These are phyloP conservation scores for Beauveria sp. DNA, from an alignment of 2,329 filamentous ascomycete genomes.

Conservation along the genomic window DNA sequence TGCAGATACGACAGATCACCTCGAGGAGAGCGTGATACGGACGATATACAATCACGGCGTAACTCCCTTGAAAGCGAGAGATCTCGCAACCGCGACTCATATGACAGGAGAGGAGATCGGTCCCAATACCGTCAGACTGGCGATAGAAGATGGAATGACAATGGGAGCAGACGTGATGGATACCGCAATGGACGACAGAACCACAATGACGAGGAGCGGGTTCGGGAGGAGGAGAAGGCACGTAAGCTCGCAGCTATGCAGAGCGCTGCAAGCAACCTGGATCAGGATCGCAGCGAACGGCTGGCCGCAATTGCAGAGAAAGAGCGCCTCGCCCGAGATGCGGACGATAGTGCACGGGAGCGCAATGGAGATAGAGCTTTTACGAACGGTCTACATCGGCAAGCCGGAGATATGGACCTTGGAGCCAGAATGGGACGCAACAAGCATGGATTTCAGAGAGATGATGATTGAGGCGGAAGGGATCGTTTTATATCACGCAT, in stretches of 20 bases:
- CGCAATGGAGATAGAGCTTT: conserved; percentile 59
- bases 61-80: background rate
- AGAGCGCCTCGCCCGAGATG: conserved; percentile 57
- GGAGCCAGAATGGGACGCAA: conserved; percentile 45
- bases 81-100: background rate
- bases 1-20: conserved; percentile 13
- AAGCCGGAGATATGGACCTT: conserved; percentile 44
- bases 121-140: background rate
- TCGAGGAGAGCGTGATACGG: conserved; percentile 12
- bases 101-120: conserved; percentile 8
- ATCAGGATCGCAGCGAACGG: conserved; percentile 60
- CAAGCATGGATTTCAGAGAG: conserved; percentile 36
- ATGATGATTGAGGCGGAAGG: conserved; percentile 31
- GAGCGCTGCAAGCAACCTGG: conserved; percentile 59
- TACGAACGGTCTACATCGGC: conserved; percentile 53
- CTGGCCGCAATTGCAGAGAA: conserved; percentile 58
- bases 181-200: conserved; percentile 14
- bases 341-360: conserved; percentile 58
- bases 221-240: conserved; percentile 50
- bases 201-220: conserved; percentile 18
- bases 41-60: conserved; percentile 1
- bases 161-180: background rate
- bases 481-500: background rate
- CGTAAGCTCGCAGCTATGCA: conserved; percentile 68
- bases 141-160: background rate